Conservation (phyloP, 2,329 filamentous ascomycete genomes). For the Cadophora gregata region DNA sequence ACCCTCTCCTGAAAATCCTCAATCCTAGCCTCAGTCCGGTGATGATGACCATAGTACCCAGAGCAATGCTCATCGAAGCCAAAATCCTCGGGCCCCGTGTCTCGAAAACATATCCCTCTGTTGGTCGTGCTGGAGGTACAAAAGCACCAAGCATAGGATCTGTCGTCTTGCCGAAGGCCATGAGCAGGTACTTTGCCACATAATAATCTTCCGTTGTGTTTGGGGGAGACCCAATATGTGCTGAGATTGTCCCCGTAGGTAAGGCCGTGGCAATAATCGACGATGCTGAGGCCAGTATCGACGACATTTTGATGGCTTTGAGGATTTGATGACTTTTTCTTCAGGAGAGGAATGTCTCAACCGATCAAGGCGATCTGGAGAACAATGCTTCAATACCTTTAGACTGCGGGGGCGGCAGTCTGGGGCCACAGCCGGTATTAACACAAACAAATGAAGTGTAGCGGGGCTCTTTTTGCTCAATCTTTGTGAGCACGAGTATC, state of each 20-base stretch:
- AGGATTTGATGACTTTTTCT: background rate
- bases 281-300: slow-evolving; percentile 13
- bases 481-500: background rate
- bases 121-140: slow-evolving; percentile 31
- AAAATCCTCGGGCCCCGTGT: slow-evolving; percentile 41
- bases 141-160: slow-evolving; percentile 36
- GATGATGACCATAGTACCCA: slow-evolving; percentile 41
- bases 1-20: slow-evolving; percentile 37
- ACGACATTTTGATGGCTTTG: slow-evolving; percentile 5
- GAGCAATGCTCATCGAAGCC: slow-evolving; percentile 40
- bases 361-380: background rate
- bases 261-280: slow-evolving; percentile 17
- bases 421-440: background rate
- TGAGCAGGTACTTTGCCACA: slow-evolving; percentile 40
- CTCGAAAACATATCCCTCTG: slow-evolving; percentile 35
- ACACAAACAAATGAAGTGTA: background rate
- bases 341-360: background rate
- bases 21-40: slow-evolving; percentile 42
- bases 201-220: slow-evolving; percentile 42
- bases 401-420: background rate
- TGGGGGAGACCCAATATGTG: slow-evolving; percentile 39
- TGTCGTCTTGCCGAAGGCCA: slow-evolving; percentile 30
- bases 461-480: background rate
- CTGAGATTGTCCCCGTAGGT: slow-evolving; percentile 34
- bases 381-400: background rate